Conservation (phyloP, 176 grass and related monocot species). For the Urochloa ruziziensis region DNA sequence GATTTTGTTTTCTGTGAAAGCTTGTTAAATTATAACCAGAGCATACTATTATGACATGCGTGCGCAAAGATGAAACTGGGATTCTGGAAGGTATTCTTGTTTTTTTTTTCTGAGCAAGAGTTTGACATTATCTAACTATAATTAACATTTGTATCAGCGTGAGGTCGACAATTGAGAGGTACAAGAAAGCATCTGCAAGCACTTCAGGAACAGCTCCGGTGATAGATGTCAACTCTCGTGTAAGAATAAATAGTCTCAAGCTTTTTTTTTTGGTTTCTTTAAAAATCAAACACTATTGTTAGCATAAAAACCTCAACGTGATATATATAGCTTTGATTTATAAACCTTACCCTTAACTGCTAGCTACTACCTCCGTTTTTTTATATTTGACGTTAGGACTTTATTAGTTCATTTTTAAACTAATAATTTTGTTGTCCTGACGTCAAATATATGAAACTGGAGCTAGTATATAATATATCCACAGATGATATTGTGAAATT, state of each 20-base stretch:
- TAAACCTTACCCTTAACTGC: too few relatives aligned
- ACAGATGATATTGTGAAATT: not conserved
- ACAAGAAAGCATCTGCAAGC: constrained; percentile 77
- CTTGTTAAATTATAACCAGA: not conserved
- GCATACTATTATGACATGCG: not conserved
- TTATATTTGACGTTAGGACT: too few relatives aligned
- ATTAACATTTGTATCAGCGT: constrained; percentile 35
- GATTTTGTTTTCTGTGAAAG: not conserved
- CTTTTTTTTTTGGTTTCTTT: too few relatives aligned
- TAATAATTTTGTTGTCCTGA: too few relatives aligned
- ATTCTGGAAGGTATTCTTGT: too few relatives aligned
- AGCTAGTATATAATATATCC: too few relatives aligned
- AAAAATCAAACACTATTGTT: too few relatives aligned
- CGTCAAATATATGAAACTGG: too few relatives aligned
- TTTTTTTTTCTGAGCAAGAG: not conserved
- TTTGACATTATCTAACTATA: not conserved
- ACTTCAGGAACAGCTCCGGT: constrained; percentile 58
- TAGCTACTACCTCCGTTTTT: too few relatives aligned
- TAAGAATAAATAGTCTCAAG: constrained; percentile 17
- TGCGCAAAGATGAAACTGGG: not conserved
- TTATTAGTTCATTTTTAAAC: too few relatives aligned
- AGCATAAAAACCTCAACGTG: too few relatives aligned
- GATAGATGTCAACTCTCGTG: constrained; percentile 70
- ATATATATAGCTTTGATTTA: not conserved
- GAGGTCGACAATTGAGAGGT: constrained; percentile 82